Base-by-base conservation (phyloP, 2,329 filamentous ascomycete species). In the Fusarium udum region DNA sequence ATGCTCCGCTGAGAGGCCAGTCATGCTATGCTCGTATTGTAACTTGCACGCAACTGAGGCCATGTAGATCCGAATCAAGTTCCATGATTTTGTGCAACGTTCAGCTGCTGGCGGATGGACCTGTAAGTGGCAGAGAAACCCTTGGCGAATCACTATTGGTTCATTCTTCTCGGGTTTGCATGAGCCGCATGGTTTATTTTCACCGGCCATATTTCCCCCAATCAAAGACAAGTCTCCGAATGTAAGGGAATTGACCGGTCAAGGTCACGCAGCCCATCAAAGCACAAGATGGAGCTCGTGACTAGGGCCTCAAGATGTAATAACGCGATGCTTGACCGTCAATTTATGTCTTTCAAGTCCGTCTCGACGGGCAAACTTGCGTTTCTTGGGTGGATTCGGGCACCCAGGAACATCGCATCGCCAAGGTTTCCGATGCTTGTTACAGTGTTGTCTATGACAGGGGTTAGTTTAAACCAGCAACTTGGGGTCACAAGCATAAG, bases 391-490 rank as follows among this genome's bases (percentile, higher is more conserved):
- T 14, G 81, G 81, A 45, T 84, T 84, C 18, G 83, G 83, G 43
- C 83, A 84, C 14, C 83, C 80, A 46, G 79, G 78, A 28, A 82
- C 61, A 45, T 80, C 78, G 73, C 83, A 84, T 28, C 80, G 80
- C 81, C 82, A 84, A 22, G 83, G 83, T 67, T 84, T 84, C 32
- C 81, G 78, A 67, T 84, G 83, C 52, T 84, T 84, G 75, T 84
- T 83, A 64, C 82, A 82, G 70, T 84, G 83, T 74, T 84, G 83
- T 58, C 83, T 84, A 71, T 65, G 67, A 59, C 36, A 52, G 45
- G 53, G 57, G 68, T 78, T 61, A 78, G 76, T 71, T 53, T 24
- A 63, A 55, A 46, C 48, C 57, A 66, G 34, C 46, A 69, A 60
- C 26, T 45, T 36, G 37, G 59, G 56, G 59, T 59, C 66, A 64